Evolutionary conservation across 345 rosid species (phyloP).

Genomic region (Gossypium herbaceum): DNA sequence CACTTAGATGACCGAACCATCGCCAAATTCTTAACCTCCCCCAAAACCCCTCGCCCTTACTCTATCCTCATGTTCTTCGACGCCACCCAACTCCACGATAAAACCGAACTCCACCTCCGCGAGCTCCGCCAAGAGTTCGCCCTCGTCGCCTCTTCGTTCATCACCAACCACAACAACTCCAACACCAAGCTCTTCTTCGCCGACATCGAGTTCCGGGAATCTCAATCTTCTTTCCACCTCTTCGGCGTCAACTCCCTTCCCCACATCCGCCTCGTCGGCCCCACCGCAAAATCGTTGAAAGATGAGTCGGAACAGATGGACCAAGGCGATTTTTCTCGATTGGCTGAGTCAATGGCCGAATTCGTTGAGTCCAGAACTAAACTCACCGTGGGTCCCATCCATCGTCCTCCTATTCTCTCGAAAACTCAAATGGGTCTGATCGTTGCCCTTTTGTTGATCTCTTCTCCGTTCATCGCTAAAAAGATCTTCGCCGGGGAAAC

Average conservation of each 20-base stretch:
- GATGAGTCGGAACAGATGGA: conserved; percentile 60
- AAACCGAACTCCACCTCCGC: conserved; percentile 62
- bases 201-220: conserved; percentile 59
- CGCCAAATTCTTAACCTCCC: conserved; percentile 72
- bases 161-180: conserved; percentile 52
- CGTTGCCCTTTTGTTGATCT: conserved; percentile 24
- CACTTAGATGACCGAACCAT: conserved; percentile 72
- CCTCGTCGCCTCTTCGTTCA: conserved; percentile 65
- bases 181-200: conserved; percentile 72
- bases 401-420: conserved; percentile 61
- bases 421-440: conserved; percentile 40
- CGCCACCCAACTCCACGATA: conserved; percentile 56
- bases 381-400: conserved; percentile 54
- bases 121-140: conserved; percentile 66
- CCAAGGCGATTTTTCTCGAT: conserved; percentile 41
- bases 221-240: conserved; percentile 56
- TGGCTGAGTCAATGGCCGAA: conserved; percentile 71
- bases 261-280: conserved; percentile 60
- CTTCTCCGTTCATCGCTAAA: conserved; percentile 42
- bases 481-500: conserved; percentile 48
- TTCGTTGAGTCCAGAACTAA: conserved; percentile 57
- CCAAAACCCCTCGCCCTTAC: conserved; percentile 66
- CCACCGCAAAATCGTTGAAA: conserved; percentile 42
- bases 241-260: conserved; percentile 72
- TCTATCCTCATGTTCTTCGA: conserved; percentile 82